A percentile compares a stretch with the other conserved stretches of the same genome.
Conservation (phyloP, 164 flowering plant species). For the Magnolia changhungtana region DNA sequence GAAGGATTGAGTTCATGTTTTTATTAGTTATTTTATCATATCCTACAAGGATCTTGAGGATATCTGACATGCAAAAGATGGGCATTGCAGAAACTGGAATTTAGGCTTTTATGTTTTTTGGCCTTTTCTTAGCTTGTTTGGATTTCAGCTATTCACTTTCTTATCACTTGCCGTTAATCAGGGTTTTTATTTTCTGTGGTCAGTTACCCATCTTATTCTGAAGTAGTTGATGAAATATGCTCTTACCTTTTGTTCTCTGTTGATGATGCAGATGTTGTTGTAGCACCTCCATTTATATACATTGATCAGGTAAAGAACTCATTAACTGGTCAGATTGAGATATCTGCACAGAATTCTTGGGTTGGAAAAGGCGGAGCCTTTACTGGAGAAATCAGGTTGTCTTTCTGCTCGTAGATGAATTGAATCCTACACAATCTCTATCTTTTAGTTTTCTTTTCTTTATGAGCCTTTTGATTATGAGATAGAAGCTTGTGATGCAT, state of each 20-base stretch:
- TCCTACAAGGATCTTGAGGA: neutral
- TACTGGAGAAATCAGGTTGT: constrained; percentile 96
- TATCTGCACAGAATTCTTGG: constrained; percentile 97
- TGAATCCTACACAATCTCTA: neutral
- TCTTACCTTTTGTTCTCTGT: constrained; percentile 3
- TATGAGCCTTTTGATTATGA: neutral
- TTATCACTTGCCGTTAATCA: neutral
- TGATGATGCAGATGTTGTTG: constrained; percentile 81
- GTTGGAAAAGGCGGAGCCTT: constrained; percentile 96
- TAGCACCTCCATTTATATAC: constrained; percentile 91
- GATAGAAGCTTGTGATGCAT: neutral
- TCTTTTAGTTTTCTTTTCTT: neutral
- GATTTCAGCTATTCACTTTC: neutral
- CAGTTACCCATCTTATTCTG: neutral
- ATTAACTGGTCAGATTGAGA: constrained; percentile 64
- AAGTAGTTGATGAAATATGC: neutral
- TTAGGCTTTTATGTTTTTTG: neutral
- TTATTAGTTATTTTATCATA: too few species aligned
- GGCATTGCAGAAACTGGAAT: neutral
- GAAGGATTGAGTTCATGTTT: neutral
- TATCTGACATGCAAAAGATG: neutral
- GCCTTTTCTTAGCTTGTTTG: neutral
- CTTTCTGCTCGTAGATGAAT: neutral
- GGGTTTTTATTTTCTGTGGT: neutral
- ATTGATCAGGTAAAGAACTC: constrained; percentile 81